Evolutionary conservation across 345 rosid genomes (phyloP).

Genomic region (Diplotaxis tenuifolia): DNA sequence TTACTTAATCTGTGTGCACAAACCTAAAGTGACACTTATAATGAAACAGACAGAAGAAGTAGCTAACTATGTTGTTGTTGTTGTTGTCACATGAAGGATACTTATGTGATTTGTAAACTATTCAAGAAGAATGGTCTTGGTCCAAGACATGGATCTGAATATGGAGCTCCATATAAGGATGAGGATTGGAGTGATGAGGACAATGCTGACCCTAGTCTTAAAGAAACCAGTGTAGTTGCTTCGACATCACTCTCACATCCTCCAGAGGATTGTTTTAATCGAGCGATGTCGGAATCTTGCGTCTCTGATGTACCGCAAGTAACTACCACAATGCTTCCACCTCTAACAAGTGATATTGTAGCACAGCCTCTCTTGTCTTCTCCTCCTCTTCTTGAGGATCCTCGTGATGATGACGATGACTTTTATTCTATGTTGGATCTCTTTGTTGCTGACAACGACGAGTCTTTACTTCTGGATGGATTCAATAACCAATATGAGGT

Average conservation of each 20-base stretch:
- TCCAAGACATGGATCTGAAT: constrained; percentile 70
- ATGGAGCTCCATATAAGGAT: constrained; percentile 73
- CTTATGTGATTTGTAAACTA: constrained; percentile 54
- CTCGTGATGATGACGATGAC: constrained; percentile 25
- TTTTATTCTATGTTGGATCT: constrained; percentile 32
- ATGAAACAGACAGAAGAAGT: too few relatives aligned
- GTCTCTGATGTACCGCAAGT: constrained; percentile 31
- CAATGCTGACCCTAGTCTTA: not conserved
- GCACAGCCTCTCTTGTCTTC: constrained; percentile 3
- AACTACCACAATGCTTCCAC: constrained; percentile 20
- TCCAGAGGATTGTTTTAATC: constrained; percentile 15
- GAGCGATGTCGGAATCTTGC: constrained; percentile 30
- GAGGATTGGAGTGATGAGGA: constrained; percentile 72
- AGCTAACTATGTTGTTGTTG: constrained; percentile 14
- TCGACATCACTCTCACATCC: not conserved
- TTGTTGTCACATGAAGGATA: constrained; percentile 39
- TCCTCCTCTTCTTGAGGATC: constrained; percentile 13
- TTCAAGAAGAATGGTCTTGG: constrained; percentile 70
- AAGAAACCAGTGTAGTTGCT: constrained; percentile 16
- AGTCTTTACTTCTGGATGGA: not conserved
- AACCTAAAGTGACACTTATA: too few relatives aligned
- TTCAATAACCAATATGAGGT: constrained; percentile 29
- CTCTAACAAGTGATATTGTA: constrained; percentile 4
- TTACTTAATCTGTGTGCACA: too few relatives aligned
- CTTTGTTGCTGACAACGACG: constrained; percentile 31